Conservation (phyloP, 345 rosid species). For the Ailanthus altissimus region DNA sequence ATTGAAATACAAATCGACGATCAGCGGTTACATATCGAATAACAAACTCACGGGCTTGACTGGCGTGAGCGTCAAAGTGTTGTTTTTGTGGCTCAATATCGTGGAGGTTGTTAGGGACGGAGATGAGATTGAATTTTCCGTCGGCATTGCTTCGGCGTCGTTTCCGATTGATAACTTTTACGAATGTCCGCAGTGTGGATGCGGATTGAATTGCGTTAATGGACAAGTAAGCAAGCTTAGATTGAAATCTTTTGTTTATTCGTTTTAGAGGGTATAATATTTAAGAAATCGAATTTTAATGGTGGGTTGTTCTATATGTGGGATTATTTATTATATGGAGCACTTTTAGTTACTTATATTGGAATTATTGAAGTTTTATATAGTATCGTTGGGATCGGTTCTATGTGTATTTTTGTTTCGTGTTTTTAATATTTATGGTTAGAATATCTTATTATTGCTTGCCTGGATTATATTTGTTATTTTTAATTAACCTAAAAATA, state of each 20-base stretch:
- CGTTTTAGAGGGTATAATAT: conserved; percentile 35
- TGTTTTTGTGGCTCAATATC: conserved; percentile 88
- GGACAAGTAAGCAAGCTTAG: conserved; percentile 41
- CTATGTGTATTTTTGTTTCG: conserved; percentile 8
- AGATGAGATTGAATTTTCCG: conserved; percentile 73
- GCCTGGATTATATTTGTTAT: neutral
- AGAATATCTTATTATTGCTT: neutral
- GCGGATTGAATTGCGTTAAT: conserved; percentile 72
- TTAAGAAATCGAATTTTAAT: conserved; percentile 8
- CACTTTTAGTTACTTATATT: neutral
- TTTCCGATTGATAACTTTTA: conserved; percentile 75
- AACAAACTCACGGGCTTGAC: conserved; percentile 56
- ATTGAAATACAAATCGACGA: conserved; percentile 67
- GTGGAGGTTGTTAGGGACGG: conserved; percentile 72
- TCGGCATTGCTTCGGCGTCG: conserved; percentile 85
- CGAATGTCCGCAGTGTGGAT: conserved; percentile 91
- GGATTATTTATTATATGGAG: neutral
- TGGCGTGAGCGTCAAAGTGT: conserved; percentile 86
- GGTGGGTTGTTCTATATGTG: neutral
- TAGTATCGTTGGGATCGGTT: neutral
- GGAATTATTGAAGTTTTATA: conserved; percentile 14
- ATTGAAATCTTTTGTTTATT: conserved; percentile 51
- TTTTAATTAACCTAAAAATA: neutral
- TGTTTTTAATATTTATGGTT: neutral
- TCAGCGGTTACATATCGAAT: conserved; percentile 71